Percentiles rank a stretch among this genome's conserved stretches.
Conservation (phyloP, 169 alveolate species). For the Plasmodium gaboni region DNA sequence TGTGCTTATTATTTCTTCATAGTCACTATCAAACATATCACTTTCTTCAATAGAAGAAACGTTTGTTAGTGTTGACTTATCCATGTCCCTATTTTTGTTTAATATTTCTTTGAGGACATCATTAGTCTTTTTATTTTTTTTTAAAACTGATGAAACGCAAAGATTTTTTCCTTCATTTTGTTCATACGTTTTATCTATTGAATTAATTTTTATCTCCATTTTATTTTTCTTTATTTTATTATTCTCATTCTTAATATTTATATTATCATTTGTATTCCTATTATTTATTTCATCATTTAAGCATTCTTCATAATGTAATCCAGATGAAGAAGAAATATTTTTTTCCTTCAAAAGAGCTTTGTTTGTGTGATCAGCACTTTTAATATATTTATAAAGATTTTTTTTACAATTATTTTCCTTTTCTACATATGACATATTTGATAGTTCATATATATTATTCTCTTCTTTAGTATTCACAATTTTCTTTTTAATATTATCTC, state of each 20-base stretch:
- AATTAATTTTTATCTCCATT: slow-evolving; percentile 25
- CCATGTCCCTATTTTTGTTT: background rate
- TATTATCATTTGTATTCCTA: background rate
- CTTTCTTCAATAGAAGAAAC: slow-evolving; percentile 28
- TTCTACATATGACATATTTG: too few relatives aligned
- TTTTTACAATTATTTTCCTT: too few relatives aligned
- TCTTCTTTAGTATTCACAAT: background rate
- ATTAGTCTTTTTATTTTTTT: slow-evolving; percentile 14
- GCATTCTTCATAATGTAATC: background rate
- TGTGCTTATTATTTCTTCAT: slow-evolving; percentile 16
- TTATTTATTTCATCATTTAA: too few relatives aligned
- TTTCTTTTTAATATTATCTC: background rate
- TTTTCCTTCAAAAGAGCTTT: background rate
- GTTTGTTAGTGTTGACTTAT: slow-evolving; percentile 1
- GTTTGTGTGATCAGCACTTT: background rate
- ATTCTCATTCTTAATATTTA: background rate
- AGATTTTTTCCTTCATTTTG: background rate
- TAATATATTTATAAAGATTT: background rate
- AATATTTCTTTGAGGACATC: slow-evolving; percentile 12
- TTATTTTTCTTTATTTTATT: background rate
- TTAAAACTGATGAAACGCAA: slow-evolving; percentile 20
- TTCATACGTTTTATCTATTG: too few relatives aligned
- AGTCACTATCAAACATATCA: slow-evolving; percentile 30
- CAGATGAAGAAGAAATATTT: background rate
- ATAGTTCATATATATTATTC: background rate